These are phyloP conservation scores for Ophiocordyceps camponoti-leonardi DNA, from an alignment of 2,329 filamentous ascomycete genomes.

Conservation along the genomic window DNA sequence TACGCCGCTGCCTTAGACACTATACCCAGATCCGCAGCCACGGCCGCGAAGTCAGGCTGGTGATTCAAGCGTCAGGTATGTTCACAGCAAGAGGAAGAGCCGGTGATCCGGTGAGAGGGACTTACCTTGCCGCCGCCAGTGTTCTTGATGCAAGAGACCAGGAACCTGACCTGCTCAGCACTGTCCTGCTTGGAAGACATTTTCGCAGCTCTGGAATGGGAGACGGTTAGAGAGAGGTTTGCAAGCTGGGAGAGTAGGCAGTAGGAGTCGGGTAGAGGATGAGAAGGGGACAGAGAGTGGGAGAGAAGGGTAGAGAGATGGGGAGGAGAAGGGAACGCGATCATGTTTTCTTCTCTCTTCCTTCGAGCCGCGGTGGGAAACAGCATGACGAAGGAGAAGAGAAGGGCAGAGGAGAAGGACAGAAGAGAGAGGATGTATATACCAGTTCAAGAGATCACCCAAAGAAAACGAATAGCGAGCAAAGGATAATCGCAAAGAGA, in stretches of 20 bases:
- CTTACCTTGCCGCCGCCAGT: slow-evolving; percentile 41
- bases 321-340: background rate
- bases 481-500: no score
- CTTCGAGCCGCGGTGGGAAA: no score
- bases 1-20: slow-evolving; percentile 53
- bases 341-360: no score
- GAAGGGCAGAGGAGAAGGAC: background rate
- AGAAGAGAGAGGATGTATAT: no score
- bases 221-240: background rate
- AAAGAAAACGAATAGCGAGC: no score
- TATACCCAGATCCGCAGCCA: slow-evolving; percentile 47
- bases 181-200: slow-evolving; percentile 27
- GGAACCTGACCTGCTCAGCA: slow-evolving; percentile 43
- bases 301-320: no score
- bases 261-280: no score
- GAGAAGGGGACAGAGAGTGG: no score
- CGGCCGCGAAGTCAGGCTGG: slow-evolving; percentile 47
- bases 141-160: slow-evolving; percentile 47
- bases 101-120: no score
- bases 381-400: background rate
- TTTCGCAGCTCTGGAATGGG: no score
- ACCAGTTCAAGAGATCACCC: no score
- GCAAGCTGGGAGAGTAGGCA: background rate
- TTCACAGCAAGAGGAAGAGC: no score
- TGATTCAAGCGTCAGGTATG: background rate